Evolutionary conservation across 2,329 filamentous ascomycete species (phyloP), one percentile per base, ranked within the genome.

Genomic region (Scopulariopsis brevicaulis): DNA sequence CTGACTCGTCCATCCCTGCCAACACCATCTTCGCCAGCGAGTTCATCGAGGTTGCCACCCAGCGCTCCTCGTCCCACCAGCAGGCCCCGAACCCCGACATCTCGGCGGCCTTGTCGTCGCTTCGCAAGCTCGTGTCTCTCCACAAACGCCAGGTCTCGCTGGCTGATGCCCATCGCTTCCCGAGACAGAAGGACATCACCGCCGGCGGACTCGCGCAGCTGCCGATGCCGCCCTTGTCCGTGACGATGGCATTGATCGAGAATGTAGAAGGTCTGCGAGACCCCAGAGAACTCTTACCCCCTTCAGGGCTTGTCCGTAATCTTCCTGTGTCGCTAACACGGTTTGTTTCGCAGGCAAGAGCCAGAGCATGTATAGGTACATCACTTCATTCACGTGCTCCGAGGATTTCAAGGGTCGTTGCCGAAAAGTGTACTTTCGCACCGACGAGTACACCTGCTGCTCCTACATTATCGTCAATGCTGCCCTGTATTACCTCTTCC

Each of bases 1-100:
- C 75, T n/a, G 73, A 77, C 63, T 74, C 76, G 1, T 76, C 75
- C 22, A 69, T 80, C 52, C 69, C 75, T 4, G 74, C 75, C 4
- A 77, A 80, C 58, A 76, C 80, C 3, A 73, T 72, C n/a, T 80
- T 81, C 63, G 79, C 77, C 24, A 77, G 72, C 64, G 76, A 79
- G 62, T 79, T 82, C 48, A 73, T 81, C 24, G 78, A 82, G 63
- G 71, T 76, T 59, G 75, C 76, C n/a, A 78, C 80, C 28, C 69
- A 73, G 61, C 72, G 74, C 25, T 77, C 76, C 1, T 72, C 78
- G 0, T 67, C 79, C 3, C 70, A 71, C 37, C 70, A 74, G 53
- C 66, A 24, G 20, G 46, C 7, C 8, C 46, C 73, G 32, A 74
- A 74, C 60, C 74, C 79, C 2, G 76, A 77, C 64, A 81, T 83